phyloP scores from a whole-genome alignment of 2,329 filamentous ascomycete genomes.

The Colletotrichum nymphaeae region DNA sequence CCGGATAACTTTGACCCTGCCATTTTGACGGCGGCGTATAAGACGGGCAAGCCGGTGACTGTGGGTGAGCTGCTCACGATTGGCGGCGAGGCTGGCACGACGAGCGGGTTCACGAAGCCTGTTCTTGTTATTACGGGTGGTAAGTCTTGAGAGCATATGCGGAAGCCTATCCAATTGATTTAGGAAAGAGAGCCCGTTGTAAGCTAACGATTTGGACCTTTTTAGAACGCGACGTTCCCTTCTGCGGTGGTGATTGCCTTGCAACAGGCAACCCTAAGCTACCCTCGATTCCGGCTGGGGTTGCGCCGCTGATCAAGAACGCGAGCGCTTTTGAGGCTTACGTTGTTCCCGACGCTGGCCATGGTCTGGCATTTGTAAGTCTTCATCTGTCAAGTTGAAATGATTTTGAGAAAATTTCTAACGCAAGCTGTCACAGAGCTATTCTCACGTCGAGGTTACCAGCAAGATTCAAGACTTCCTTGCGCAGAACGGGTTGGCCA shows the following conservation, averaged over 20 bases:
- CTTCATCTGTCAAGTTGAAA: background rate
- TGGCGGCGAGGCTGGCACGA: conserved; percentile 47
- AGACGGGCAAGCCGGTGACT: conserved; percentile 66
- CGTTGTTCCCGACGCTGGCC: conserved; percentile 63
- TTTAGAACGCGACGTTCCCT: conserved; percentile 61
- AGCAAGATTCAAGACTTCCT: conserved; percentile 52
- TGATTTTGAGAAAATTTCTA: background rate
- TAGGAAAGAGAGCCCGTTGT: no score
- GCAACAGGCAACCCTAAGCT: conserved; percentile 51
- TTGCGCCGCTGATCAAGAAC: conserved; percentile 54
- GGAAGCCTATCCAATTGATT: no score
- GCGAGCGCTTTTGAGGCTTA: conserved; percentile 62
- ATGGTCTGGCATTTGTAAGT: conserved; percentile 60
- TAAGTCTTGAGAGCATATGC: conserved; percentile 38
- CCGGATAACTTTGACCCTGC: conserved; percentile 66
- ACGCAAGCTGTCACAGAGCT: conserved; percentile 36
- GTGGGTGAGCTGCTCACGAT: conserved; percentile 70
- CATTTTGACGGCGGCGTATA: conserved; percentile 58
- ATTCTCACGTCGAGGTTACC: conserved; percentile 47
- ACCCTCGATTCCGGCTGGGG: conserved; percentile 56
- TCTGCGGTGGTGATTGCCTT: conserved; percentile 72
- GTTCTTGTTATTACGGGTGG: conserved; percentile 70
- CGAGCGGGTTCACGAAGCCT: conserved; percentile 61
- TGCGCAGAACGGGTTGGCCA: conserved; percentile 36
- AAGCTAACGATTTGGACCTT: background rate